Evolutionary conservation across 441 rosid genomes (phyloP).

Genomic region (Populus hybrid): DNA sequence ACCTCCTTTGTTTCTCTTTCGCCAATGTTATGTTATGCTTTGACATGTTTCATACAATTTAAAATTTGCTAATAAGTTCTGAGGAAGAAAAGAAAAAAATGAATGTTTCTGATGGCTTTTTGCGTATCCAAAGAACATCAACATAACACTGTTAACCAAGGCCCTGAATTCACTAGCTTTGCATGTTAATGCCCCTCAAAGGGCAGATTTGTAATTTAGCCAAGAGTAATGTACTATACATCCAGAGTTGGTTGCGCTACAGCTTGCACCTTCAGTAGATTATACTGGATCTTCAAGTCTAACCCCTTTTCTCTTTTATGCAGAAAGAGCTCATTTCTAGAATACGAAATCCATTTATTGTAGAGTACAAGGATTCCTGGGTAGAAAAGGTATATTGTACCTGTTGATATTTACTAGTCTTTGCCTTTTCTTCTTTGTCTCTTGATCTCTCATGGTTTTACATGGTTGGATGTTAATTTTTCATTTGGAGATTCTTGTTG

Average conservation of each 20-base stretch:
- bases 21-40: not conserved
- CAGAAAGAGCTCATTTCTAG: conserved; percentile 97
- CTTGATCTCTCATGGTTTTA: too few species aligned
- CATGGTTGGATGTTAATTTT: not conserved
- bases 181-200: not conserved
- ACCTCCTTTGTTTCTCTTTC: not conserved
- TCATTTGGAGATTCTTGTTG: not conserved
- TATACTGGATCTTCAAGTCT: conserved; percentile 17
- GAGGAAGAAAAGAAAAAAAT: not conserved
- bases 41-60: conserved; percentile 2
- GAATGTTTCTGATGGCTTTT: not conserved
- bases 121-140: not conserved
- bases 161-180: not conserved
- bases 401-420: not conserved
- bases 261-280: conserved; percentile 11
- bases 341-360: conserved; percentile 86
- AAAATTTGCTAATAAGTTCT: not conserved
- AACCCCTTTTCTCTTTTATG: conserved; percentile 27
- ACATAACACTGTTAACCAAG: not conserved
- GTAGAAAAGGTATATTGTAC: conserved; percentile 77
- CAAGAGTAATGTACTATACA: not conserved
- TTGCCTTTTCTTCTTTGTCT: not conserved
- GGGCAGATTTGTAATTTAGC: not conserved
- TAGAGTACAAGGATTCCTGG: conserved; percentile 99
- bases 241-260: conserved; percentile 5